Evolutionary conservation across 192 early-diverging fungal genomes (phyloP), one percentile per base, ranked within the genome.

Genomic region (Powellomyces hirtus): DNA sequence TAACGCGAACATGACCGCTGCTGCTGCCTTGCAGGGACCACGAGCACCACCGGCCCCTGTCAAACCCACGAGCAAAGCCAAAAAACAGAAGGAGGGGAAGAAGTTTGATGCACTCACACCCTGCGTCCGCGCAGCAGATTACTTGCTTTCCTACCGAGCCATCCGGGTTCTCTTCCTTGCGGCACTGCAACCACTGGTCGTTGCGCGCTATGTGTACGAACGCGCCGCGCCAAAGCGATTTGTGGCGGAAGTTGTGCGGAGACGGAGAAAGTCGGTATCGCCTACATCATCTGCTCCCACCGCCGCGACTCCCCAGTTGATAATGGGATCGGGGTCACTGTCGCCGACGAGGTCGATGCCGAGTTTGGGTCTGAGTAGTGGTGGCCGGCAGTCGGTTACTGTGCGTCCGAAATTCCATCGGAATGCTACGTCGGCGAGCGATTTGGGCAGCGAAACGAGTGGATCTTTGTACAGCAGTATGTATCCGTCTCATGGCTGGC

Each of bases 391-490:
- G 11, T 42, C 10, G 29, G 53, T 56, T 2, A 29, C 20, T 16
- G 16, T 50, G 3, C 42, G 31, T 10, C 27, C 64, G 8, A 52
- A 66, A 35, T 66, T 56, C 37, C 34, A 56, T n/a, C 64, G 64
- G 5, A 53, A 4, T 11, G 13, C 31, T 18, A 36, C n/a, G 30
- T 24, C 20, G 11, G 49, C 38, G 5, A 68, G 67, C 38, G 67
- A 68, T 26, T 4, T 45, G 3, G 67, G 67, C 18, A 68, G 67
- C 45, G 57, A 68, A 22, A 59, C 57, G 14, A 60, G 67, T 44
- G 67, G 67, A 7, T 68, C 67, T 10, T 16, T 60, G 11, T 68
- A 68, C 34, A 68, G 57, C 58, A 60, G 64, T 66, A 38, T n/a
- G 64, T n/a, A n/a, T n/a, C n/a, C n/a, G n/a, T n/a, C n/a, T n/a